A percentile compares a stretch with the other conserved stretches of the same genome.
Conservation (phyloP, 139 green algal species). For the Chlamydomonas incerta region DNA sequence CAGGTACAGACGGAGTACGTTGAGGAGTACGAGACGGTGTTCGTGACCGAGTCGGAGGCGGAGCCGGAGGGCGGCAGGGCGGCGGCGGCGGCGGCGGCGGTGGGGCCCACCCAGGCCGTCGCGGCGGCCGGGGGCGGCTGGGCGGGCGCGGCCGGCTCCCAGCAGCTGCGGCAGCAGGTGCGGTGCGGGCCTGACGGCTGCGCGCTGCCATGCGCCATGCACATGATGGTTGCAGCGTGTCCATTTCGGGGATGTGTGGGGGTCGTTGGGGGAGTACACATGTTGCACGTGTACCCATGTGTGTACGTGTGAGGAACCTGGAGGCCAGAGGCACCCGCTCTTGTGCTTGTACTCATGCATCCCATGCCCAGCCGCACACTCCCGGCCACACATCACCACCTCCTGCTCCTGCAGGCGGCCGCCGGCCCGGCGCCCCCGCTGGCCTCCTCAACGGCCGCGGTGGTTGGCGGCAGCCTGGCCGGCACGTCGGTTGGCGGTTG, state of each 20-base stretch:
- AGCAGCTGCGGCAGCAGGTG: not conserved
- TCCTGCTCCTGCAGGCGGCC: too few species aligned
- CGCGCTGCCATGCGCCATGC: too few species aligned
- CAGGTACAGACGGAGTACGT: constrained; percentile 14
- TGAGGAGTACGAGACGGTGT: constrained; percentile 55
- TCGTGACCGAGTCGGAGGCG: constrained; percentile 48
- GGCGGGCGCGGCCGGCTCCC: not conserved
- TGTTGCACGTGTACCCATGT: too few species aligned
- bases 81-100: not conserved
- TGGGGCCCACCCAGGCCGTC: constrained; percentile 9
- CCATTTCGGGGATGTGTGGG: too few species aligned
- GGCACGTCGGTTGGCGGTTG: constrained; percentile 37
- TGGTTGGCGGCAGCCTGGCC: not conserved
- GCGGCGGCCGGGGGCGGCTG: not conserved
- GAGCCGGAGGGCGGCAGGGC: not conserved
- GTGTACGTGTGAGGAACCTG: too few species aligned
- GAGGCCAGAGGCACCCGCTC: too few species aligned
- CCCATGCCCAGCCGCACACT: too few species aligned
- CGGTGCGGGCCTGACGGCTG: too few species aligned
- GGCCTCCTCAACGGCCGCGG: not conserved
- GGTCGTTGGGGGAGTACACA: too few species aligned
- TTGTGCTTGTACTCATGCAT: too few species aligned
- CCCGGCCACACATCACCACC: too few species aligned
- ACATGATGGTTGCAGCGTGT: too few species aligned
- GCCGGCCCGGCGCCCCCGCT: not conserved